These are phyloP conservation scores for Fusarium irregulare DNA, from an alignment of 2,329 filamentous ascomycete species.

Conservation along the genomic window DNA sequence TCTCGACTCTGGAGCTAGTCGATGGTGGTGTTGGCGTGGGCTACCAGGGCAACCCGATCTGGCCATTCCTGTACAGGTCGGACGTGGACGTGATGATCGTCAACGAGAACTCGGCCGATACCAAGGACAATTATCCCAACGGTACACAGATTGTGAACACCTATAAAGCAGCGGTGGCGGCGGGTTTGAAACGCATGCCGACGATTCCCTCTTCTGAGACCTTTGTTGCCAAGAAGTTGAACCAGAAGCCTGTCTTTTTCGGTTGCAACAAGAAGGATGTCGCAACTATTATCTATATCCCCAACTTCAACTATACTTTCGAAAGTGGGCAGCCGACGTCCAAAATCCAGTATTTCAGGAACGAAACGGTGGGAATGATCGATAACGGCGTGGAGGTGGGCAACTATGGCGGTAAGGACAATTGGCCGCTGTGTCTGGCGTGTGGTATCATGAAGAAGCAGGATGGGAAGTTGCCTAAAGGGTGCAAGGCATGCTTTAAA, in stretches of 20 bases:
- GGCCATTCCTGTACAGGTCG: conserved; percentile 2
- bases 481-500: background rate
- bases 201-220: background rate
- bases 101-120: conserved; percentile 15
- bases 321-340: conserved; percentile 1
- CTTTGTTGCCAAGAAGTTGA: conserved; percentile 5
- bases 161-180: conserved; percentile 6
- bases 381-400: conserved; percentile 6
- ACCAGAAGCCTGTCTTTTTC: conserved; percentile 11
- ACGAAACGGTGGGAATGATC: conserved; percentile 10
- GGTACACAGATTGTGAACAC: conserved; percentile 9
- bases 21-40: conserved; percentile 6
- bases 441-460: conserved; percentile 17
- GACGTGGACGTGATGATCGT: conserved; percentile 13
- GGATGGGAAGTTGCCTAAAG: background rate
- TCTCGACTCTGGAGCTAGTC: conserved; percentile 1
- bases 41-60: conserved; percentile 6
- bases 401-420: conserved; percentile 8
- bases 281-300: conserved; percentile 9
- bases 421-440: conserved; percentile 7
- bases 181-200: background rate
- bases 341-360: conserved; percentile 6
- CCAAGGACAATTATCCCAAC: background rate
- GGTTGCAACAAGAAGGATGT: background rate
- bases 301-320: conserved; percentile 15